Evolutionary conservation across 495 filamentous ascomycete genomes (phyloP).

Genomic region (Astrothelium macrocarpum): DNA sequence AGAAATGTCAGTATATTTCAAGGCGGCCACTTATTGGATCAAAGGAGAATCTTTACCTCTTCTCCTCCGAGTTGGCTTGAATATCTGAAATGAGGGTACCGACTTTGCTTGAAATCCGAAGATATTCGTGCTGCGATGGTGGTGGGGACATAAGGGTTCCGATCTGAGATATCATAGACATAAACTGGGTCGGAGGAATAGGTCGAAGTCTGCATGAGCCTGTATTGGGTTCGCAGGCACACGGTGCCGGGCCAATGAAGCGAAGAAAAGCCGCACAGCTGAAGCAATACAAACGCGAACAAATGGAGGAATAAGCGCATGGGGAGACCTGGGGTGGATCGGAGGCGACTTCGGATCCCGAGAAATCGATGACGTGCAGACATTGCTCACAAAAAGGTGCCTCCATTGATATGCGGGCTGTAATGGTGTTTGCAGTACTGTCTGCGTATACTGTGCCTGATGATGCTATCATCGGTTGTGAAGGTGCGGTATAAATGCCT

Average conservation of each 20-base stretch:
- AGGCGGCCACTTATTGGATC: no score
- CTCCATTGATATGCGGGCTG: not conserved
- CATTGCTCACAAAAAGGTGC: not conserved
- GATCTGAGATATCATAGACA: not conserved
- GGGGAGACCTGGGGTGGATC: not conserved
- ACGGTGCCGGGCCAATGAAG: not conserved
- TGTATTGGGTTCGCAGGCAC: conserved; percentile 1
- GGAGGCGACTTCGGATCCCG: not conserved
- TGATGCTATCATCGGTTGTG: not conserved
- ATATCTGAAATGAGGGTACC: conserved; percentile 22
- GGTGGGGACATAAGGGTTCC: not conserved
- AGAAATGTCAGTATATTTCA: no score
- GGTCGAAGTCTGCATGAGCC: not conserved
- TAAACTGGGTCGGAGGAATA: not conserved
- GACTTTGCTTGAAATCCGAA: conserved; percentile 9
- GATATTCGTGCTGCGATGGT: not conserved
- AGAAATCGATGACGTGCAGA: not conserved
- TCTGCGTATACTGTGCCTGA: not conserved
- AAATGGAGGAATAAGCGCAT: not conserved
- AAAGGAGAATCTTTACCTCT: not conserved
- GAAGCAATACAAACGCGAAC: not conserved
- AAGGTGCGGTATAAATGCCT: conserved; percentile 18
- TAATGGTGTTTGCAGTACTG: not conserved
- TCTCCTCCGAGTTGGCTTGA: not conserved
- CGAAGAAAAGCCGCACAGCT: conserved; percentile 4